Percentiles rank a stretch among this genome's conserved stretches.
Conservation (phyloP, 2,329 filamentous ascomycete genomes). For the Lasiodiplodia gonubiensis region DNA sequence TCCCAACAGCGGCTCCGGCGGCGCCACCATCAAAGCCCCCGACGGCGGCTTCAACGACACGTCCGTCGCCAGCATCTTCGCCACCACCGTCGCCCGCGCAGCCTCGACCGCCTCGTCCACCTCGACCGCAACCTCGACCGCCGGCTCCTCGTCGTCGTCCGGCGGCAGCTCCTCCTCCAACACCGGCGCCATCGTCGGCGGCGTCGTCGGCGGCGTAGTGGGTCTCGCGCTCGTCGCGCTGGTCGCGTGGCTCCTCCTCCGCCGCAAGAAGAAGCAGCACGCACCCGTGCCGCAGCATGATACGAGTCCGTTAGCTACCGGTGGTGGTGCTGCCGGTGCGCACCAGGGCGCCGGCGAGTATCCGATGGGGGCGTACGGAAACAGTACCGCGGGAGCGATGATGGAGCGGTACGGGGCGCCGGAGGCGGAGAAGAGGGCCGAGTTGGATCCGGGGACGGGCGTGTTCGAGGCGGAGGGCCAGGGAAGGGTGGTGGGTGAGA, state of each 20-base stretch:
- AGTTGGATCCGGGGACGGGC: conserved; percentile 9
- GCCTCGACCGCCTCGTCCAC: conserved; percentile 8
- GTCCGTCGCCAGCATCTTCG: conserved; percentile 13
- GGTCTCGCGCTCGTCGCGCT: conserved; percentile 24
- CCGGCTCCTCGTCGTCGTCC: neutral
- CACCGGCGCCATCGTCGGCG: conserved; percentile 30
- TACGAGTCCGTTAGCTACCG: too few relatives aligned
- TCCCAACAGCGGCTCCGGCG: conserved; percentile 19
- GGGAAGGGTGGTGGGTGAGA: neutral
- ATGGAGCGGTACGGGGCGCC: neutral
- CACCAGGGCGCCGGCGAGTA: neutral
- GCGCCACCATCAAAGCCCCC: neutral
- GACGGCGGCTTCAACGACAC: conserved; percentile 24
- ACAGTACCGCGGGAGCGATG: neutral
- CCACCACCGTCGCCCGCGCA: conserved; percentile 16
- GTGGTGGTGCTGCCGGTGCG: too few relatives aligned
- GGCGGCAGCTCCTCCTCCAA: neutral
- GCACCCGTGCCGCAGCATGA: neutral
- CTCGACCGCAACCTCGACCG: conserved; percentile 14
- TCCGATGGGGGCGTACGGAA: neutral
- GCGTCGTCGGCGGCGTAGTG: conserved; percentile 29
- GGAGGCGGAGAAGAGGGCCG: conserved; percentile 2
- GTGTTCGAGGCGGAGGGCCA: conserved; percentile 10
- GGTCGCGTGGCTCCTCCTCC: conserved; percentile 22
- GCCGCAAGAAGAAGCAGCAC: neutral